These are phyloP conservation scores for Oligophagozyma castellii DNA, from an alignment of 1,139 yeast species.

Conservation along the genomic window DNA sequence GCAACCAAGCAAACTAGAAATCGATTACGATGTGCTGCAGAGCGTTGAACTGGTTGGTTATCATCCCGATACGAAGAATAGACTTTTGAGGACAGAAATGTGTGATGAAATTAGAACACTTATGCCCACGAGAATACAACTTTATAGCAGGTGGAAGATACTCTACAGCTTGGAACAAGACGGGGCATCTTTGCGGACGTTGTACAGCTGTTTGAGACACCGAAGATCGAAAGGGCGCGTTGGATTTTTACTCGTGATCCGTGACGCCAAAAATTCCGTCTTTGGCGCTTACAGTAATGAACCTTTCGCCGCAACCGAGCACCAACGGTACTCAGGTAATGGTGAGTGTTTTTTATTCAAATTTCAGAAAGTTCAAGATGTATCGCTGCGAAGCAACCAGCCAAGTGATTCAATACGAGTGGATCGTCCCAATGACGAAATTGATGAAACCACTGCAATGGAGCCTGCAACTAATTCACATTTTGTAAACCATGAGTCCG, in stretches of 20 bases:
- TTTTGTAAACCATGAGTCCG: neutral
- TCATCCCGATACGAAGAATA: constrained; percentile 38
- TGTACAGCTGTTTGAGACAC: constrained; percentile 39
- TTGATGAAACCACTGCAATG: constrained; percentile 3
- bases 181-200: constrained; percentile 74
- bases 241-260: constrained; percentile 61
- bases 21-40: too few species aligned
- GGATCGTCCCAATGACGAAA: constrained; percentile 5
- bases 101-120: constrained; percentile 63
- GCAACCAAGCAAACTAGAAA: too few species aligned
- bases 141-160: constrained; percentile 64
- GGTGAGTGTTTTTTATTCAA: constrained; percentile 95
- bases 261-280: constrained; percentile 45
- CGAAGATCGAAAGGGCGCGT: constrained; percentile 26
- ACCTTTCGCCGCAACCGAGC: constrained; percentile 52
- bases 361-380: constrained; percentile 29
- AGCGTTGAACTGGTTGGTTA: constrained; percentile 45
- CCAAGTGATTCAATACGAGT: constrained; percentile 3
- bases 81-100: constrained; percentile 42
- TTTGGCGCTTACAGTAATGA: constrained; percentile 86
- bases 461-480: constrained; percentile 16
- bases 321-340: constrained; percentile 72
- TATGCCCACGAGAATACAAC: constrained; percentile 66
- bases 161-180: constrained; percentile 79
- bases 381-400: constrained; percentile 1